Evolutionary conservation across 495 filamentous ascomycete genomes (phyloP), one percentile per base, ranked within the genome.

Genomic region (Podospora australis): DNA sequence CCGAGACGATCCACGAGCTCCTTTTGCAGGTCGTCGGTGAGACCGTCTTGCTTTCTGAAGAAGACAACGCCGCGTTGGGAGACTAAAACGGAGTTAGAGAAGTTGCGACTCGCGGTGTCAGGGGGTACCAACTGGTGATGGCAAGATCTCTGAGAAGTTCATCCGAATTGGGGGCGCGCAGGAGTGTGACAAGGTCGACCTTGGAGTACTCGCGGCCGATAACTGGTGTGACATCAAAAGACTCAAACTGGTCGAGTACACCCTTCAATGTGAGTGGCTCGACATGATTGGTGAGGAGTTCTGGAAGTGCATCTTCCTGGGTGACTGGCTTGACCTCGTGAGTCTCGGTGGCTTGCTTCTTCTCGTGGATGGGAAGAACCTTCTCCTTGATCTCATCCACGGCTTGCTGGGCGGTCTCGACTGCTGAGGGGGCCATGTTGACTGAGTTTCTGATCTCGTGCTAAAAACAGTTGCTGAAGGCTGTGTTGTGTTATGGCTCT

Each of bases 11-110:
- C 74, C 2, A 77, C 71, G 0, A 90, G 74, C 48, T 82, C 75
- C 57, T 90, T 90, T 50, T 86, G 81, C 16, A 80, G 67, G 14
- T 82, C 77, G 52, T 84, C 73, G 53, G 73, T 73, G 6, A 87
- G 62, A 44, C 69, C 74, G 60, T 88, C 77, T 54, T 90, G 87
- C 28, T 78, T 74, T 22, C 86, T 83, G 69, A 92, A 88, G 71
- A 88, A 89, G 32, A 90, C 87, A 0, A 92, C 87, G 2, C 86
- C 85, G 0, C 86, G 79, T 53, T 83, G 80, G 13, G 86, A 90
- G 55, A 92, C 86, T 90, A 32, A 13, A 9, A 1, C 1, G 21
- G 7, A 20, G 56, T 56, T 39, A 53, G 46, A 30, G 1, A 13
- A 3, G 14, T 0, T 45, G 26, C 14, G 22, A 13, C 7, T 13